Percentiles rank a stretch among this genome's conserved stretches.
Conservation (phyloP, 805 yeast species). For the Dipodascus albidus region DNA sequence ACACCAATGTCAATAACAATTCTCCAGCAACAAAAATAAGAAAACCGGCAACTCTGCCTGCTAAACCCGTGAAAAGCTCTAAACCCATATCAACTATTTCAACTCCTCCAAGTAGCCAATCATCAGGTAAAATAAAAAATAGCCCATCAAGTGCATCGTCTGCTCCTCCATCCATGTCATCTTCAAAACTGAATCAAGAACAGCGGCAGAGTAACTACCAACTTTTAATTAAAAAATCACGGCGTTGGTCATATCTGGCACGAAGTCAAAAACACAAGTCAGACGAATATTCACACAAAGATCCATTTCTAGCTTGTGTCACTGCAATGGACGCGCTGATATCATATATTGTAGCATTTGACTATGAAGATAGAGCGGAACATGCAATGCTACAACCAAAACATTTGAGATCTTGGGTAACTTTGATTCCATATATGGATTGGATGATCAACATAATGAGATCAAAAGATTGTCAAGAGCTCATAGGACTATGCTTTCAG, state of each 20-base stretch:
- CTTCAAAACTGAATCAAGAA: conserved; percentile 4
- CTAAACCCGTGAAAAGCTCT: conserved; percentile 1
- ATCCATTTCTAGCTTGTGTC: conserved; percentile 24
- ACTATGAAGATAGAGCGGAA: conserved; percentile 29
- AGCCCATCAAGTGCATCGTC: conserved; percentile 5
- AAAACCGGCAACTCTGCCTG: conserved; percentile 3
- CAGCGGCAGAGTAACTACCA: conserved; percentile 17
- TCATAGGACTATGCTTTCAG: conserved; percentile 23
- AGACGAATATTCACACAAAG: conserved; percentile 22
- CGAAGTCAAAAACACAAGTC: conserved; percentile 30
- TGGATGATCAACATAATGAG: conserved; percentile 18
- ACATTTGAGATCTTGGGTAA: conserved; percentile 27
- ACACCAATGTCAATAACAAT: neutral
- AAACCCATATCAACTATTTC: neutral
- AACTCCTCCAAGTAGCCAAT: neutral
- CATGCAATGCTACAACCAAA: conserved; percentile 17
- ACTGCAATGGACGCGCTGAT: conserved; percentile 30
- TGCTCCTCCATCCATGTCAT: conserved; percentile 8
- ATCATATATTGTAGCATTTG: conserved; percentile 28
- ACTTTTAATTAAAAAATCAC: conserved; percentile 19
- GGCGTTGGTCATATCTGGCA: conserved; percentile 29
- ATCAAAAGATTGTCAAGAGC: conserved; percentile 14
- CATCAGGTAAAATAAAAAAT: neutral
- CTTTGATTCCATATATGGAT: conserved; percentile 25
- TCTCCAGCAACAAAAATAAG: neutral